phyloP scores from a whole-genome alignment of 2,329 filamentous ascomycete species.

The Trichophyton verrucosum region DNA sequence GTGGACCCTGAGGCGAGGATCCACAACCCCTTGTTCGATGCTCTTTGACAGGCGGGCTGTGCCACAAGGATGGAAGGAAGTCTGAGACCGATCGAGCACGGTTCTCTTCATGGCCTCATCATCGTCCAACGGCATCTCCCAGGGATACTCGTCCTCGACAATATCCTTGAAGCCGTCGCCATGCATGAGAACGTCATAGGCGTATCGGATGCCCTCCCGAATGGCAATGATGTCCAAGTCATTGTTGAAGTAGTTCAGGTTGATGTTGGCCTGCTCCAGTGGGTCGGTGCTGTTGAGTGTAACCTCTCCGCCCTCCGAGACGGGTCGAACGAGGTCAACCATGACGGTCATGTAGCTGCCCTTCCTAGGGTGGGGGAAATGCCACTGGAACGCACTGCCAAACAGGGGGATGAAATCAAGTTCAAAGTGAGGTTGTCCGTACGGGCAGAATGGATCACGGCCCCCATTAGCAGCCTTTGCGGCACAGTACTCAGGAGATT shows the following conservation, averaged over 20 bases:
- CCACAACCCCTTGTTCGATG: slow-evolving; percentile 43
- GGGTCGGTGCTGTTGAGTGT: slow-evolving; percentile 31
- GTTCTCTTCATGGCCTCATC: slow-evolving; percentile 46
- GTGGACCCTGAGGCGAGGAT: slow-evolving; percentile 40
- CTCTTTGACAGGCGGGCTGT: slow-evolving; percentile 42
- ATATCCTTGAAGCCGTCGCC: slow-evolving; percentile 43
- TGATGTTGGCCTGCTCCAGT: slow-evolving; percentile 30
- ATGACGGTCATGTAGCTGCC: slow-evolving; percentile 48
- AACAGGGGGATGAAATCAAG: slow-evolving; percentile 52
- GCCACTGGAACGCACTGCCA: slow-evolving; percentile 40
- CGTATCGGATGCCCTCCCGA: slow-evolving; percentile 44
- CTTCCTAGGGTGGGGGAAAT: slow-evolving; percentile 30
- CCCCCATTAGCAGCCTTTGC: slow-evolving; percentile 31
- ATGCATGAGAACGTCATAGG: slow-evolving; percentile 44
- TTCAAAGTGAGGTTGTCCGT: slow-evolving; percentile 49
- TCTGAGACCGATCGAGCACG: slow-evolving; percentile 49
- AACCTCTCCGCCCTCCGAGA: slow-evolving; percentile 35
- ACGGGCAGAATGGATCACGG: slow-evolving; percentile 43
- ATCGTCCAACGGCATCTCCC: slow-evolving; percentile 45
- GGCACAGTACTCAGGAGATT: slow-evolving; percentile 36
- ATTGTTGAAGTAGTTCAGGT: slow-evolving; percentile 31
- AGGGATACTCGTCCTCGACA: slow-evolving; percentile 40
- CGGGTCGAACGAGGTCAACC: slow-evolving; percentile 38
- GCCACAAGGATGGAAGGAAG: slow-evolving; percentile 48
- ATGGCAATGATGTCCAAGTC: slow-evolving; percentile 35